Base-by-base conservation (phyloP, 192 early-diverging fungal species). In the Coemansia sp. region DNA sequence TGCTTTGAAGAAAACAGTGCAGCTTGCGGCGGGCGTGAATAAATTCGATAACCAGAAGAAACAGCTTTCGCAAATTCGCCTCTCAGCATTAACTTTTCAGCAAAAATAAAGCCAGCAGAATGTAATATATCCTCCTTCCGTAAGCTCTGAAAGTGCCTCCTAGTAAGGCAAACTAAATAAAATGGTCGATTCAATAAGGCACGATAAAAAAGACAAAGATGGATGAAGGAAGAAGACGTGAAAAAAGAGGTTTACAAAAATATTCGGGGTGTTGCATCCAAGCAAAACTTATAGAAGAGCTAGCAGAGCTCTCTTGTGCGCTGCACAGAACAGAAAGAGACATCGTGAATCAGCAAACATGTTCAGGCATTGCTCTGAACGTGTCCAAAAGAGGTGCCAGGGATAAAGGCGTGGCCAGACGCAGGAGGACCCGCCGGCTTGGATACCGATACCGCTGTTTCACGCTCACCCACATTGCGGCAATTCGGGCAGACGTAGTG, bases 401-500 rank as follows among this genome's bases (percentile, higher is more conserved):
- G 8, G 52, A 2, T 30, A 28, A 13, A 10, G 52, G 16, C 46
- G 46, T 48, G 18, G 5, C 4, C 21, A 3, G 46, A 48, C 15
- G 46, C 46, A 48, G 4, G n/a, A 46, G 0, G 43, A 46, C 1
- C 48, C 26, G 55, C 49, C 12, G 55, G 55, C 28, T 57, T 34
- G 8, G 55, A 18, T 7, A 31, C 31, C 3, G 55, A 53, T 53
- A 26, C 12, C 26, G 16, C 23, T 23, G 29, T 6, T 35, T 30
- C 55, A 31, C 31, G 30, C 55, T 51, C 48, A 8, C 21, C 16
- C 23, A 18, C 55, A 34, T 7, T 20, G 51, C 58, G 66, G 42
- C 75, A 77, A 10, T 53, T 46, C 1, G 63, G 57, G 23, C 70
- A 71, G 0, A 65, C n/a, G 35, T 70, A 76, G 25, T 45, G 45